Evolutionary conservation across 2,329 filamentous ascomycete genomes (phyloP).

Genomic region (Xylariaceae sp.): DNA sequence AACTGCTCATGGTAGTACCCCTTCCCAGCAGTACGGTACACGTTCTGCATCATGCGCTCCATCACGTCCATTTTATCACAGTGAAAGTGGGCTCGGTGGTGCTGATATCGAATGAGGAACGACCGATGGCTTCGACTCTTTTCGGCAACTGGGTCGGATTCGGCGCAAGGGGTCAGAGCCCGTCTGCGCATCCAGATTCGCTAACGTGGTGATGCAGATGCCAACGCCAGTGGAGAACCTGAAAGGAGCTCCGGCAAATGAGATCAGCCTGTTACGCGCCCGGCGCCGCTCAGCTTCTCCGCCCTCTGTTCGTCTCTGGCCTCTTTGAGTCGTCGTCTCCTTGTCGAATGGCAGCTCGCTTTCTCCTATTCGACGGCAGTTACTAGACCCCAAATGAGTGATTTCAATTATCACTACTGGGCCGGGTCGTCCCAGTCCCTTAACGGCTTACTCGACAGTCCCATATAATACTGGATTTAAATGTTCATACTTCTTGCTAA

Average conservation of each 20-base stretch:
- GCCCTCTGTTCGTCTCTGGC: neutral
- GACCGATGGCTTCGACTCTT: conserved; percentile 21
- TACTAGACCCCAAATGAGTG: conserved; percentile 10
- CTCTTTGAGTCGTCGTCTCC: too few species aligned
- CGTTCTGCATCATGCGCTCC: conserved; percentile 16
- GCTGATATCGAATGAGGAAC: conserved; percentile 18
- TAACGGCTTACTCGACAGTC: too few species aligned
- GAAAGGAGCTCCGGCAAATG: conserved; percentile 25
- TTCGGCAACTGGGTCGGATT: conserved; percentile 8
- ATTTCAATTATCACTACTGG: conserved; percentile 11
- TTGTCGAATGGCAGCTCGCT: neutral
- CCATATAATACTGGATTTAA: too few species aligned
- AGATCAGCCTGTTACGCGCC: conserved; percentile 27
- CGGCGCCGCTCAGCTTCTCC: conserved; percentile 10
- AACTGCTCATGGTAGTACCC: too few species aligned
- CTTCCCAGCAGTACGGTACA: conserved; percentile 25
- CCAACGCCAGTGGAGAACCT: conserved; percentile 16
- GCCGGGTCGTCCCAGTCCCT: too few species aligned
- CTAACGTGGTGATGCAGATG: conserved; percentile 2
- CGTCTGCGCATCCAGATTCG: conserved; percentile 21
- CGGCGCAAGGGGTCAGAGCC: conserved; percentile 11
- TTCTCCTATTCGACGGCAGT: conserved; percentile 8
- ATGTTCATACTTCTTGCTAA: too few species aligned
- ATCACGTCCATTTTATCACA: conserved; percentile 36
- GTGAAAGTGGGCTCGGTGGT: conserved; percentile 10